These are phyloP conservation scores for Besnoitia besnoiti DNA, from an alignment of 169 alveolate species.

Conservation along the genomic window DNA sequence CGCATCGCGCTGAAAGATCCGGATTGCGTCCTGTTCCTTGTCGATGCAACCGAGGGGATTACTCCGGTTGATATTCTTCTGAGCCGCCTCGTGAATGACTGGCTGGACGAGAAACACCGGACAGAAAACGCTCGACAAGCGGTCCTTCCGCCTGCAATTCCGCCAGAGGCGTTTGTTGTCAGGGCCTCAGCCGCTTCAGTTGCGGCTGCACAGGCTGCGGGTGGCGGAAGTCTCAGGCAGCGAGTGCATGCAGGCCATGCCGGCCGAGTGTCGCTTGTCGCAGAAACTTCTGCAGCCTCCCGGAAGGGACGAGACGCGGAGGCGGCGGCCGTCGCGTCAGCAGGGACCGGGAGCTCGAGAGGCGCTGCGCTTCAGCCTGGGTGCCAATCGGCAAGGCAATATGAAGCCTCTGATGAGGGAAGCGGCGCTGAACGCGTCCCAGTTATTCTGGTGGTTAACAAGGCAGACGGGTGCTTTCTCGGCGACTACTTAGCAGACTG, in stretches of 20 bases:
- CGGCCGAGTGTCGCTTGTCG: conserved; percentile 8
- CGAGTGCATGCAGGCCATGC: neutral
- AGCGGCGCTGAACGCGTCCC: neutral
- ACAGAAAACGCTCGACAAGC: neutral
- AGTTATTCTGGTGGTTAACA: conserved; percentile 68
- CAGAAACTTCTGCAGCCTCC: neutral
- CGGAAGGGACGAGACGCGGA: neutral
- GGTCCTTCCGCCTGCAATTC: neutral
- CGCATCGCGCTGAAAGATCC: conserved; percentile 75
- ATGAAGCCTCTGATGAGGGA: no score
- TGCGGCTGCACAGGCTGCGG: conserved; percentile 4
- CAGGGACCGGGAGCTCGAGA: no score
- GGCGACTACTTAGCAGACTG: conserved; percentile 64
- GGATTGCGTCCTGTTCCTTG: conserved; percentile 78
- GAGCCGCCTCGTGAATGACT: conserved; percentile 65
- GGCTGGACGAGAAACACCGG: conserved; percentile 30
- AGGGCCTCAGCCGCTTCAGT: conserved; percentile 1
- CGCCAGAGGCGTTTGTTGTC: neutral
- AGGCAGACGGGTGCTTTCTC: conserved; percentile 67
- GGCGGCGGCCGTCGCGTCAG: neutral
- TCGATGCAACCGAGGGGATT: conserved; percentile 83
- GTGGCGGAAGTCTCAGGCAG: neutral
- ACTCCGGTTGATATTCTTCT: conserved; percentile 78
- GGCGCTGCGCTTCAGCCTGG: no score
- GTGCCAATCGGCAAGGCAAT: no score